phyloP scores from a whole-genome alignment of 768 basidiomycete genomes.

The Kwoniella sp. region DNA sequence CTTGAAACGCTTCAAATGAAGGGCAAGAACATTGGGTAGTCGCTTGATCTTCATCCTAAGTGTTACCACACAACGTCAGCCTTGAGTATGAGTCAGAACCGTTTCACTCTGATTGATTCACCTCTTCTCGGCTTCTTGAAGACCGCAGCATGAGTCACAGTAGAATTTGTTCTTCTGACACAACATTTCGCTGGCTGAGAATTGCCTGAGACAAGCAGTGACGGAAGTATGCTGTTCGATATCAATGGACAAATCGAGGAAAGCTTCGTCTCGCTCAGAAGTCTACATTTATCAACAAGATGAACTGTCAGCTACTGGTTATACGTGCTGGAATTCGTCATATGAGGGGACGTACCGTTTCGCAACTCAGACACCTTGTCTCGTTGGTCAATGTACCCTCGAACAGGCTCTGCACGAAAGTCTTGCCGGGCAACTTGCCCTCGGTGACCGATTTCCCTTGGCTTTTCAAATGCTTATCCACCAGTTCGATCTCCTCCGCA shows the following conservation, averaged over 20 bases:
- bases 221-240: conserved; percentile 98
- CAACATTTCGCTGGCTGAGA: conserved; percentile 97
- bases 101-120: conserved; percentile 54
- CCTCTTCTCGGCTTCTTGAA: conserved; percentile 98
- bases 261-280: conserved; percentile 90
- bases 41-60: conserved; percentile 98
- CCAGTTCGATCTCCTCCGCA: conserved; percentile 83
- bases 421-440: conserved; percentile 56
- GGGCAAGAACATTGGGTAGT: conserved; percentile 88
- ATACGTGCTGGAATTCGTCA: not conserved
- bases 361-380: conserved; percentile 95
- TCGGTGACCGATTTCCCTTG: conserved; percentile 28
- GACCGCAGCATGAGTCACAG: conserved; percentile 92
- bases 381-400: conserved; percentile 94
- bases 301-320: conserved; percentile 12
- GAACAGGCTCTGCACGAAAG: conserved; percentile 88
- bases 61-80: not conserved
- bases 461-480: conserved; percentile 42
- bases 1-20: conserved; percentile 98
- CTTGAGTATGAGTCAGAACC: not conserved
- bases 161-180: conserved; percentile 98
- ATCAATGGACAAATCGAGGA: conserved; percentile 97
- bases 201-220: conserved; percentile 91
- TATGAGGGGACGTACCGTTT: conserved; percentile 68
- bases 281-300: conserved; percentile 60